A percentile compares a stretch with the other conserved stretches of the same genome.
Conservation (phyloP, 208 protist species). For the Acanthamoeba rhysodes region DNA sequence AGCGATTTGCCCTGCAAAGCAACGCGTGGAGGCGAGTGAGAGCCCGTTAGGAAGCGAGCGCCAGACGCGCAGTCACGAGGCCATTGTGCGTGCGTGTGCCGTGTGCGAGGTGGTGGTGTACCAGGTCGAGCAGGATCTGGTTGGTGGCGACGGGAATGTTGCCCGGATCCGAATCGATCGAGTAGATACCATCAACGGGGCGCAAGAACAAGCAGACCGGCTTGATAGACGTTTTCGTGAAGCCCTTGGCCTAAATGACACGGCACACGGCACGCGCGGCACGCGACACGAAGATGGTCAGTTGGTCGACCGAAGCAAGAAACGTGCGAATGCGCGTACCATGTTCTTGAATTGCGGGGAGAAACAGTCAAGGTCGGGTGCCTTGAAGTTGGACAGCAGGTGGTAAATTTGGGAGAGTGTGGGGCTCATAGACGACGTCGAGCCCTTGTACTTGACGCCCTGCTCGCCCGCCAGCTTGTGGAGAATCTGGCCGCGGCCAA, state of each 20-base stretch:
- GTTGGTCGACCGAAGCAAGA: neutral
- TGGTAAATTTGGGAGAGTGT: constrained; percentile 73
- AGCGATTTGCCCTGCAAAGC: constrained; percentile 76
- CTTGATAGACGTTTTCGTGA: constrained; percentile 66
- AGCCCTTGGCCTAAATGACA: neutral
- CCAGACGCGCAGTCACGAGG: too few relatives aligned
- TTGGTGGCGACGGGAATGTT: constrained; percentile 62
- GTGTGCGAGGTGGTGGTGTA: neutral
- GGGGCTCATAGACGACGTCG: constrained; percentile 75
- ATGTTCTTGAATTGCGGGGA: constrained; percentile 49
- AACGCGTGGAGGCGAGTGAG: too few relatives aligned
- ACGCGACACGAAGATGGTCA: neutral
- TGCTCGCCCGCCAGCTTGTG: constrained; percentile 34
- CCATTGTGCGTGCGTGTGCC: too few relatives aligned
- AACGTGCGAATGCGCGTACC: neutral
- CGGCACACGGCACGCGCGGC: too few relatives aligned
- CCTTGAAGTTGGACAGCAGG: constrained; percentile 72
- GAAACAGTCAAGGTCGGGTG: constrained; percentile 26
- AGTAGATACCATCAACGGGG: constrained; percentile 50
- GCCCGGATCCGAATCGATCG: constrained; percentile 53
- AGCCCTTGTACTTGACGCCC: constrained; percentile 41
- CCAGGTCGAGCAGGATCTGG: constrained; percentile 80
- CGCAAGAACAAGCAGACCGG: constrained; percentile 61
- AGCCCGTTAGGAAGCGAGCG: too few relatives aligned
- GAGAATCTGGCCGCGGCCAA: constrained; percentile 7